Evolutionary conservation across 2,329 filamentous ascomycete species (phyloP), one percentile per base, ranked within the genome.

Genomic region (Helicocarpus griseus): DNA sequence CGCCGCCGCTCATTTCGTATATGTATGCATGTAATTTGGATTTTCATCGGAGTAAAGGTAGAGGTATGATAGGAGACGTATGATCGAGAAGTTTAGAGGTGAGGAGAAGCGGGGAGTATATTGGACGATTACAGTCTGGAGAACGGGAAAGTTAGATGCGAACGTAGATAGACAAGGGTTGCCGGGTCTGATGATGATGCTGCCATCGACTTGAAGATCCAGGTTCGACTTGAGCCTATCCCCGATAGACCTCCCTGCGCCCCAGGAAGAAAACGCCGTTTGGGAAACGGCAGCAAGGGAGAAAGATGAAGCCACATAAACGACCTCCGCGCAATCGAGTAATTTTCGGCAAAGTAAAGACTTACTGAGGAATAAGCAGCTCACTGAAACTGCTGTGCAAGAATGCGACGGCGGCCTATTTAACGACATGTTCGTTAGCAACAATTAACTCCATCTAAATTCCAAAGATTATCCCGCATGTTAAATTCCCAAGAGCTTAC

Each of bases 341-440:
- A 43, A 46, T 8, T 5, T 24, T 4, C 17, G 19, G 19, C 7
- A 36, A 35, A 17, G 19, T 2, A 17, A 50, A 19, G 52, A 70
- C 69, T 70, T 66, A 72, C 69, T 81, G 79, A 67, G 83, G 83
- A 57, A 86, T 75, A 53, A 87, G 76, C 61, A 80, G 72, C 64
- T 86, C 83, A 68, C 79, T 79, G 74, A 81, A 83, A 50, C 80
- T 78, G 71, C 82, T 86, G 53, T 81, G 76, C 58, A 87, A 75
- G 67, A 87, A 82, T 35, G 81, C 77, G 50, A 86, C 77, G 40
- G 81, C 82, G 58, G 73, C 78, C 82, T 86, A 53, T 53, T 43
- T 14, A 41, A 50, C 35, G n/a, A 43, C 58, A 53, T 35, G 45
- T 46, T 14, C 24, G n/a, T 47, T 47, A 47, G 44, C 19, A 24